Evolutionary conservation across 495 filamentous ascomycete species (phyloP), one percentile per base, ranked within the genome.

Genomic region (Mytilinidion resinicola): DNA sequence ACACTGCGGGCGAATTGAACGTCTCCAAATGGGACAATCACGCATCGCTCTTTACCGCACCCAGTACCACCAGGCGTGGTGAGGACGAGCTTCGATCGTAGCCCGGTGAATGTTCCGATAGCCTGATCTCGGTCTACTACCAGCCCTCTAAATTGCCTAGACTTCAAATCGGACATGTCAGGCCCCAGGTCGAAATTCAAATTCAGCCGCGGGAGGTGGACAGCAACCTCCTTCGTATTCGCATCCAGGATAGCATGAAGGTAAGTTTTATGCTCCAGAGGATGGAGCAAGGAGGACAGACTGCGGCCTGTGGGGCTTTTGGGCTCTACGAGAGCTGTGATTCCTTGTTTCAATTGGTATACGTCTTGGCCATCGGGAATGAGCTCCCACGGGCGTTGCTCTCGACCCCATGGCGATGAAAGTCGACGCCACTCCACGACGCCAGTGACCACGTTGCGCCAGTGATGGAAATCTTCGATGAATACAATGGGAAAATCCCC

Each of bases 391-490:
- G 70, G 59, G 2, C 61, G 3, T 1, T 34, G 21, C 11, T 61
- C 66, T 5, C 64, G 60, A 0, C 47, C 52, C 82, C 82, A 87
- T 1, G 74, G 70, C 19, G 68, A 17, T 0, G 65, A 56, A 1
- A 54, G 17, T 1, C 77, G 74, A 0, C 83, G 72, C 43, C 84
- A 82, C 54, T 86, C 79, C 3, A 87, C 51, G 1, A 56, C 41
- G 0, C 67, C 61, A 0, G 69, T 75, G 4, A 57, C 50, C 4
- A 83, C 8, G 47, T 85, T 69, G 4, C 86, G 63, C 84, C 85
- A 88, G 57, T 88, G 84, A 0, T 78, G 64, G 56, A 72, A 81
- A 20, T 78, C 61, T 5, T 74, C 47, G 4, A 79, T 54, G 19
- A 86, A 76, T 0, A 67, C 55, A 0, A 19, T 44, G 9, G 85